These are phyloP conservation scores for Exophiala lecanii-corni DNA, from an alignment of 2,329 filamentous ascomycete genomes.

Conservation along the genomic window DNA sequence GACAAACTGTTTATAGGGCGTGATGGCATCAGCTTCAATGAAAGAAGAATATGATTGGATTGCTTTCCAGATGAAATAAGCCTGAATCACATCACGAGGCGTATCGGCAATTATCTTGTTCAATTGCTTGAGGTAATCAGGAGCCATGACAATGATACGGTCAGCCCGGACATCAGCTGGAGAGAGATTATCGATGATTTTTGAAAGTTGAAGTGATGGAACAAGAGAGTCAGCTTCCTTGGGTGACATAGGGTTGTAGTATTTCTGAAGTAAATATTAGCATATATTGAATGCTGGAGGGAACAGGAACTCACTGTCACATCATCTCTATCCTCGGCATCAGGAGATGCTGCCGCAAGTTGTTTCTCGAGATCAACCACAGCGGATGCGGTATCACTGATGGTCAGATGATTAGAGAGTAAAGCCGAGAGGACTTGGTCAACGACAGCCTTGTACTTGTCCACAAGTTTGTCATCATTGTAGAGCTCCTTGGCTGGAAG, in stretches of 20 bases:
- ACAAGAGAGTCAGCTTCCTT: conserved; percentile 52
- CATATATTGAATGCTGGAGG: not conserved
- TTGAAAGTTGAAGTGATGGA: conserved; percentile 53
- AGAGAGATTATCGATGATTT: conserved; percentile 49
- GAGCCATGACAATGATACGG: conserved; percentile 56
- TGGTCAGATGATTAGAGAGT: conserved; percentile 25
- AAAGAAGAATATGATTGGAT: conserved; percentile 50
- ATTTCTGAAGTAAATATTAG: conserved; percentile 35
- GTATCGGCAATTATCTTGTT: conserved; percentile 53
- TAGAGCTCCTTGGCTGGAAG: conserved; percentile 61
- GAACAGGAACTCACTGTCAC: conserved; percentile 41
- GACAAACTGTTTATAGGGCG: conserved; percentile 56
- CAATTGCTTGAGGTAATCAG: conserved; percentile 56
- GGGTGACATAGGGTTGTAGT: conserved; percentile 60
- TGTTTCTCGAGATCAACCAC: conserved; percentile 57
- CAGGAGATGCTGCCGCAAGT: conserved; percentile 56
- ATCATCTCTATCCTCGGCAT: conserved; percentile 55
- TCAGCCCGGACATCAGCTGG: conserved; percentile 49
- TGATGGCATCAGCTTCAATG: conserved; percentile 57
- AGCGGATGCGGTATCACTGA: conserved; percentile 32
- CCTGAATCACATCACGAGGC: conserved; percentile 52
- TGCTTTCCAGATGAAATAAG: conserved; percentile 62
- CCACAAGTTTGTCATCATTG: conserved; percentile 49
- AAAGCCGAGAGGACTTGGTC: conserved; percentile 41
- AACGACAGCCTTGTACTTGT: conserved; percentile 47